Evolutionary conservation across 2,329 filamentous ascomycete genomes (phyloP), one percentile per base, ranked within the genome.

Genomic region (Verticillium tricorpus): DNA sequence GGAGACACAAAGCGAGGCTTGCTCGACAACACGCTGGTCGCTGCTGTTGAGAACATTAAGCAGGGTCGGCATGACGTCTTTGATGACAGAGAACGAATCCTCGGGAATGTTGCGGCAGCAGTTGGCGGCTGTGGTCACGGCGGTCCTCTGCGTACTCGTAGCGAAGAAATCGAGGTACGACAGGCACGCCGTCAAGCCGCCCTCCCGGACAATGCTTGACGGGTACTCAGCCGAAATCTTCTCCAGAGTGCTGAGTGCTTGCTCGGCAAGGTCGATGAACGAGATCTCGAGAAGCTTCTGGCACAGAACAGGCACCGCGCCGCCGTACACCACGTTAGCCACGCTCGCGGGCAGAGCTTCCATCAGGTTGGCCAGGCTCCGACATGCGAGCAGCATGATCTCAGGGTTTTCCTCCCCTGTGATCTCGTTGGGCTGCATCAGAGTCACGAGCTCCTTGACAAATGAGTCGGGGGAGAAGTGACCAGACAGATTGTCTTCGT

Each of bases 141-240:
- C 95, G 15, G 94, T 97, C 67, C 95, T 87, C 76, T 99, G 95
- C 2, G 95, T 98, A 74, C 94, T 95, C 0, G 95, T 99, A 17
- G 94, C 90, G 71, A 99, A 99, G 77, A 99, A 99, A 73, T 99
- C 95, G 62, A 99, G 85, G 72, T 95, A 98, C 0, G 92, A 96
- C 66, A 99, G 79, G 71, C 95, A 99, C n/a, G 95, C 95, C 1
- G 92, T 96, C 65, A 99, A 81, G 12, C 95, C 95, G 57, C 95
- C 96, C 77, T 98, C 95, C 59, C 93, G 90, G 55, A 99, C 95
- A 68, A 99, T 99, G 61, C 92, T 93, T 4, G 91, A 89, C 1
- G 95, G 95, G 71, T 97, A 99, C 72, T 99, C 95, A 61, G 94
- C 87, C 0, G 95, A 99, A 58, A 99, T 97, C 77, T 98, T 99